Conservation (phyloP, 179 eudicot species). For the Patellifolia procumbens region DNA sequence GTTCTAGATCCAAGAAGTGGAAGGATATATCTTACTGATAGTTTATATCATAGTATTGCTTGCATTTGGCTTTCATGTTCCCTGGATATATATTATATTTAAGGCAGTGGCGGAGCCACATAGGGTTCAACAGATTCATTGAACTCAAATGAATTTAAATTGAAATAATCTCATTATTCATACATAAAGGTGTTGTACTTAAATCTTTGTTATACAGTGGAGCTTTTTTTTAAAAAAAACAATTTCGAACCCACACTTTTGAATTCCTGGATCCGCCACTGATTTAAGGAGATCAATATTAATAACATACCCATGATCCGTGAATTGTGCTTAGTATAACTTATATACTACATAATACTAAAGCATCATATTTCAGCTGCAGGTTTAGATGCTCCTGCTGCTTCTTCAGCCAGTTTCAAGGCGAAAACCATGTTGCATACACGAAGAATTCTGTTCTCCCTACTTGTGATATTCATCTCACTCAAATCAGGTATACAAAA, state of each 20-base stretch:
- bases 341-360: not conserved
- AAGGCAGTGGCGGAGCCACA: no score
- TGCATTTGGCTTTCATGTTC: not conserved
- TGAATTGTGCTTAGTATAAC: not conserved
- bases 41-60: not conserved
- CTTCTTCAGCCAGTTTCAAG: not conserved
- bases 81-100: not conserved
- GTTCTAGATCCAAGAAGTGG: conserved; percentile 8
- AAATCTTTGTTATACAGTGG: no score
- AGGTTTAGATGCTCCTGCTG: not conserved
- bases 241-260: no score
- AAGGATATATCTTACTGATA: not conserved
- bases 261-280: no score
- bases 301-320: no score
- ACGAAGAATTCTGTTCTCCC: conserved; percentile 5
- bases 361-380: not conserved
- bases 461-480: conserved; percentile 18
- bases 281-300: no score
- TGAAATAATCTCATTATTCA: no score
- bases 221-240: no score
- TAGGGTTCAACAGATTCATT: no score
- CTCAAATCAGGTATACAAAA: conserved; percentile 21
- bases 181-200: no score
- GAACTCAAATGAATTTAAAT: no score
- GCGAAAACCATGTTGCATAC: conserved; percentile 19